Percentiles rank a stretch among this genome's conserved stretches.
These are phyloP conservation scores for Austroboletus novae-zelandiae DNA, from an alignment of 1,284 basidiomycete genomes.

Conservation along the genomic window DNA sequence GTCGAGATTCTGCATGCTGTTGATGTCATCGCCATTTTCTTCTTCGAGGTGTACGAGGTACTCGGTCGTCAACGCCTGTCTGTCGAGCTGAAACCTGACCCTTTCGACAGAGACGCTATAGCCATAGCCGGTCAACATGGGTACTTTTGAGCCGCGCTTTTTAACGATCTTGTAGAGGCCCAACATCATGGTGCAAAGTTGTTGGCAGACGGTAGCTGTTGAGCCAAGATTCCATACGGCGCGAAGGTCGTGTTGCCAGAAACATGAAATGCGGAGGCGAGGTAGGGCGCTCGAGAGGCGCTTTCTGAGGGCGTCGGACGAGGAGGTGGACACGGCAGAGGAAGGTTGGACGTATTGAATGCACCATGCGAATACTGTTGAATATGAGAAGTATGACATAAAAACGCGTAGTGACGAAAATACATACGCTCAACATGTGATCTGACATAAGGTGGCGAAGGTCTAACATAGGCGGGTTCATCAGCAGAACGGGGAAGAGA, in stretches of 20 bases:
- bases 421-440: conserved; percentile 78
- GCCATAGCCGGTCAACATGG: conserved; percentile 78
- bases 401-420: conserved; percentile 4
- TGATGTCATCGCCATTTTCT: conserved; percentile 35
- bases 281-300: conserved; percentile 28
- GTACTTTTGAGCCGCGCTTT: conserved; percentile 71
- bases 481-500: conserved; percentile 92
- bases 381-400: conserved; percentile 7
- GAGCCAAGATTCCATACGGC: conserved; percentile 81
- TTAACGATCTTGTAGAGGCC: conserved; percentile 78
- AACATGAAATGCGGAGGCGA: conserved; percentile 80
- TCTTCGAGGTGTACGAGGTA: conserved; percentile 83
- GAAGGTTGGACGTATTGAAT: conserved; percentile 67
- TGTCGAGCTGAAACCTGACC: conserved; percentile 73
- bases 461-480: conserved; percentile 91
- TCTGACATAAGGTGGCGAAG: conserved; percentile 92
- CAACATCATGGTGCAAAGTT: conserved; percentile 79
- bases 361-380: conserved; percentile 87
- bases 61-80: conserved; percentile 81
- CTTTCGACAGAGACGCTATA: conserved; percentile 79
- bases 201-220: conserved; percentile 56
- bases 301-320: conserved; percentile 38
- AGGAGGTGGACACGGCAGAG: conserved; percentile 24
- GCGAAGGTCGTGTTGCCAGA: conserved; percentile 96
- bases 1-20: conserved; percentile 49